A percentile compares a stretch with the other conserved stretches of the same genome.
Conservation (phyloP, 2,329 filamentous ascomycete genomes). For the Corynespora cassiicola region DNA sequence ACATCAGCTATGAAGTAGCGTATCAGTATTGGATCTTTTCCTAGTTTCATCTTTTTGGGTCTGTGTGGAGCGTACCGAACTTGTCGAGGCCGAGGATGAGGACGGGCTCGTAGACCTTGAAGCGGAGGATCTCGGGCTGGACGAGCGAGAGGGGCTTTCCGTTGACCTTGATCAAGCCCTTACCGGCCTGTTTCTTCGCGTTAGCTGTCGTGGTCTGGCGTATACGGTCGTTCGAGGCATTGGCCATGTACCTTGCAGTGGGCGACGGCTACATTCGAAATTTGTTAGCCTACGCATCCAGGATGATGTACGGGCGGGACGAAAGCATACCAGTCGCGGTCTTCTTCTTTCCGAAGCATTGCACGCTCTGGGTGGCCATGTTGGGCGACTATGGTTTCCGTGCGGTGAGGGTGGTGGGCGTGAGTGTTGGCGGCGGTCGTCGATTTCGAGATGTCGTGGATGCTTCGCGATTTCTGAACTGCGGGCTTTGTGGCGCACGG, state of each 20-base stretch:
- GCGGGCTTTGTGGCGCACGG: slow-evolving; percentile 23
- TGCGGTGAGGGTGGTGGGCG: slow-evolving; percentile 37
- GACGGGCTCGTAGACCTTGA: slow-evolving; percentile 99
- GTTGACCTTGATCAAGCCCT: slow-evolving; percentile 98
- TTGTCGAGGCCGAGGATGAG: slow-evolving; percentile 97
- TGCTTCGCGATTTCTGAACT: slow-evolving; percentile 21
- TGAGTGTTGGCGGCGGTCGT: slow-evolving; percentile 27
- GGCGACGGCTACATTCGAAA: slow-evolving; percentile 72
- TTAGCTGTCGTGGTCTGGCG: background rate
- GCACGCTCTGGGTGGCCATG: slow-evolving; percentile 58
- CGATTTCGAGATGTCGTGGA: slow-evolving; percentile 12
- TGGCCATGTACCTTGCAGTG: slow-evolving; percentile 79
- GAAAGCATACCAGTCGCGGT: slow-evolving; percentile 56
- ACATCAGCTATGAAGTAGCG: slow-evolving; percentile 66
- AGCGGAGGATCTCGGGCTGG: slow-evolving; percentile 95
- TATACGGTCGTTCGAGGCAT: slow-evolving; percentile 25
- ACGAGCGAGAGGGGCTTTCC: slow-evolving; percentile 93
- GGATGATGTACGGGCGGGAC: background rate
- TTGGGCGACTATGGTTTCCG: slow-evolving; percentile 45
- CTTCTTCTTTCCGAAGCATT: slow-evolving; percentile 96
- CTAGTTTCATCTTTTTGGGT: slow-evolving; percentile 11
- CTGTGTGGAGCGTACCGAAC: slow-evolving; percentile 65
- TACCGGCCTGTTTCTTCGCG: slow-evolving; percentile 64
- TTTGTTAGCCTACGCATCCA: slow-evolving; percentile 36
- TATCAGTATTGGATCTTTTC: slow-evolving; percentile 18